Percentiles rank a stretch among this genome's conserved stretches.
These are phyloP conservation scores for Vanderwaltozyma verrucispora DNA, from an alignment of 805 yeast genomes.

Conservation along the genomic window DNA sequence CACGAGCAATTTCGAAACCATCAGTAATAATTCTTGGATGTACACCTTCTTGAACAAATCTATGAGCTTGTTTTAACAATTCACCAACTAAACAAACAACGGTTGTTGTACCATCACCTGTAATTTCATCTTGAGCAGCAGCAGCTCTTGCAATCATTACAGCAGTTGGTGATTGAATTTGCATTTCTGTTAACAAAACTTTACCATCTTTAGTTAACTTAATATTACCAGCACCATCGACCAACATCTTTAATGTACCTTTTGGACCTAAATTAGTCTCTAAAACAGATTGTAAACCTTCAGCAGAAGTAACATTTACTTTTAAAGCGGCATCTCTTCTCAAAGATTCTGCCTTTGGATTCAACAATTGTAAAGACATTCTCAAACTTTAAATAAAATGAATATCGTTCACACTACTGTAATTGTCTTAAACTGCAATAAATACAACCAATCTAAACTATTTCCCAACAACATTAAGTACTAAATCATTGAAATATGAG, in stretches of 20 bases:
- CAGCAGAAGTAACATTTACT: conserved; percentile 93
- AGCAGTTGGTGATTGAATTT: conserved; percentile 85
- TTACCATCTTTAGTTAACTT: conserved; percentile 97
- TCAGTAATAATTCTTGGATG: conserved; percentile 93
- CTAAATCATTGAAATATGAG: no score
- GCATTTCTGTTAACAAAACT: conserved; percentile 90
- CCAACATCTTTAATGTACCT: conserved; percentile 93
- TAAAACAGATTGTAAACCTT: conserved; percentile 87
- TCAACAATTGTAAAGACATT: conserved; percentile 72
- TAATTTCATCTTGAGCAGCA: conserved; percentile 95
- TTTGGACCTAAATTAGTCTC: conserved; percentile 92
- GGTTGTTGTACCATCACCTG: conserved; percentile 99
- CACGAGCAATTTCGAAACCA: conserved; percentile 88
- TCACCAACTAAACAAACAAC: conserved; percentile 94
- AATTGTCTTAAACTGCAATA: no score
- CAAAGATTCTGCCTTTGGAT: conserved; percentile 96
- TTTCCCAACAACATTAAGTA: no score
- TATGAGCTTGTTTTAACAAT: conserved; percentile 85
- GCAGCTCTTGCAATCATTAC: conserved; percentile 95
- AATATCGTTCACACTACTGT: no score
- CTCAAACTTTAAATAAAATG: background rate
- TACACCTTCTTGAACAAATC: conserved; percentile 85
- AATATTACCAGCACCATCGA: conserved; percentile 92
- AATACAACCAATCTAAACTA: no score
- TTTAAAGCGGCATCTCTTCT: conserved; percentile 92